Evolutionary conservation across 257 asterid species (phyloP).

Genomic region (Fraxinus cuspidata): DNA sequence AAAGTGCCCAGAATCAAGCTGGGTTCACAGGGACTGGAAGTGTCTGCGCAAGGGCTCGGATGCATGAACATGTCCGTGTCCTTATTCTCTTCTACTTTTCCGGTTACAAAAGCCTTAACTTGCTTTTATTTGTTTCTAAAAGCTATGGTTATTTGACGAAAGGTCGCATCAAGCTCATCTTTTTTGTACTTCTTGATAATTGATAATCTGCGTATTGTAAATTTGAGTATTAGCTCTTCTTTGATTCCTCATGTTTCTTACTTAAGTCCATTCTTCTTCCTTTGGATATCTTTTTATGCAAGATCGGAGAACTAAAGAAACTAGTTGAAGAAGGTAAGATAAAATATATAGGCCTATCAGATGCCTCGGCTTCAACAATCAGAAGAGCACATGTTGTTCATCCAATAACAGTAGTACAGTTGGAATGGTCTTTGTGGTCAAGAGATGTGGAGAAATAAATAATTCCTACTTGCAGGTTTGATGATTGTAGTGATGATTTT

Average conservation of each 20-base stretch:
- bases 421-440: background rate
- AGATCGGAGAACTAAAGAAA: background rate
- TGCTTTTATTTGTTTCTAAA: background rate
- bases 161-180: background rate
- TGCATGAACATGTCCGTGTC: conserved; percentile 23
- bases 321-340: background rate
- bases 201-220: background rate
- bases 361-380: background rate
- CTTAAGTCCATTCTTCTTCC: background rate
- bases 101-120: background rate
- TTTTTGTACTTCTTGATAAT: background rate
- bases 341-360: background rate
- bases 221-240: background rate
- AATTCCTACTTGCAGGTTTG: conserved; percentile 1
- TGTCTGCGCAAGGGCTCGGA: conserved; percentile 22
- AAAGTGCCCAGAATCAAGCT: conserved; percentile 2
- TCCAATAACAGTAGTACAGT: background rate
- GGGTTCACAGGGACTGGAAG: conserved; percentile 26
- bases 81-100: too few relatives aligned
- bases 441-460: conserved; percentile 1
- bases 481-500: background rate
- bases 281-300: background rate
- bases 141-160: background rate
- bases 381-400: conserved; percentile 1
- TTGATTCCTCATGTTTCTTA: background rate